Conservation (phyloP, 73 alveolate species). For the Tetrahymena malaccensis region DNA sequence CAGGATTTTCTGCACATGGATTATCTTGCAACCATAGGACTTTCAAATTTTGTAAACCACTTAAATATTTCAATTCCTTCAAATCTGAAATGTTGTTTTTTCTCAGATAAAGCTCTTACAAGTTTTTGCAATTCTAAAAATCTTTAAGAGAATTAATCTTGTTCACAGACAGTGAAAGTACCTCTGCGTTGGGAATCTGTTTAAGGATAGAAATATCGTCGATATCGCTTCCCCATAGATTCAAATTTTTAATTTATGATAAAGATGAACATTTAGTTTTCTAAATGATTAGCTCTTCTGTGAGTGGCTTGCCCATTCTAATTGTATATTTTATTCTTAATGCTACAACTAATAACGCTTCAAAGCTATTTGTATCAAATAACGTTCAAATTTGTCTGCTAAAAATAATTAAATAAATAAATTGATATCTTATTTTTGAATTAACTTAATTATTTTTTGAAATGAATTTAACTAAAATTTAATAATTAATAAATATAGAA, state of each 20-base stretch:
- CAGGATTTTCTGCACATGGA: constrained; percentile 75
- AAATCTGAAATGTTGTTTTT: constrained; percentile 74
- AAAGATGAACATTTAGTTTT: constrained; percentile 36
- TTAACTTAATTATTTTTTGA: neutral
- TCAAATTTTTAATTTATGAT: constrained; percentile 63
- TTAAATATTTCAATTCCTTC: constrained; percentile 64
- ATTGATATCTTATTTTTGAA: neutral
- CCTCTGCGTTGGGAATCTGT: constrained; percentile 79
- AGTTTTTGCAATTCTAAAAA: constrained; percentile 54
- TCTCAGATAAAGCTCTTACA: constrained; percentile 85
- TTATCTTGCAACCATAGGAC: constrained; percentile 89
- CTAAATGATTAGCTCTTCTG: constrained; percentile 5
- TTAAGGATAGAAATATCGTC: constrained; percentile 73
- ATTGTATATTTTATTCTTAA: neutral
- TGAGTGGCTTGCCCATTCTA: constrained; percentile 32
- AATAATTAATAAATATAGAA: neutral
- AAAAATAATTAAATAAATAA: too few species aligned
- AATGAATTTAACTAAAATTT: too few species aligned
- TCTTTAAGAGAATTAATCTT: constrained; percentile 68
- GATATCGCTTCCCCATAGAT: constrained; percentile 83
- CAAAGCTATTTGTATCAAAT: too few species aligned
- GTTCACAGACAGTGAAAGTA: constrained; percentile 75
- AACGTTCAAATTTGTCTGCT: too few species aligned
- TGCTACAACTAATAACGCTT: neutral
- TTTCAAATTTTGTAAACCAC: constrained; percentile 56